Conservation (phyloP, 2,329 filamentous ascomycete species). For the Talaromyces piceae region DNA sequence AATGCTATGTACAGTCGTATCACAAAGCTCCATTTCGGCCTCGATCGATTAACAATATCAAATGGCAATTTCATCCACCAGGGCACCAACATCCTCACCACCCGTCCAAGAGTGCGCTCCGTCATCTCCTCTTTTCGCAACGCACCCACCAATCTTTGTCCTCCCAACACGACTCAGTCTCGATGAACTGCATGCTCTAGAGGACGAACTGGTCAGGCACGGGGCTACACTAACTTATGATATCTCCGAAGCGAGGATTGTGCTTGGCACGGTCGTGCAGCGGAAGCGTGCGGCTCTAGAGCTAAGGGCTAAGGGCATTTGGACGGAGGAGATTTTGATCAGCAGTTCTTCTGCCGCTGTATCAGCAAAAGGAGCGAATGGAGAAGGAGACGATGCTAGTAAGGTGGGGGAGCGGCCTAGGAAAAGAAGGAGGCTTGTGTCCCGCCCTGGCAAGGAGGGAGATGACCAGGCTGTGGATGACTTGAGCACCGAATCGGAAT, state of each 20-base stretch:
- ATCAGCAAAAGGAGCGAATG: neutral
- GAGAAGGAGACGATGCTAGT: neutral
- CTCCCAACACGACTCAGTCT: slow-evolving; percentile 61
- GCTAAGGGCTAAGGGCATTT: slow-evolving; percentile 59
- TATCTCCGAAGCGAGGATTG: slow-evolving; percentile 61
- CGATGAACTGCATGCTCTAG: slow-evolving; percentile 56
- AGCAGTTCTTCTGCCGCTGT: too few species aligned
- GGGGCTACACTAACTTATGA: slow-evolving; percentile 61
- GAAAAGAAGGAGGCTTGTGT: slow-evolving; percentile 23
- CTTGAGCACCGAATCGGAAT: slow-evolving; percentile 25
- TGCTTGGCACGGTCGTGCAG: slow-evolving; percentile 66
- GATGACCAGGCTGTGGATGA: slow-evolving; percentile 15
- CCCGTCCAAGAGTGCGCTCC: neutral
- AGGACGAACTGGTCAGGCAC: slow-evolving; percentile 52
- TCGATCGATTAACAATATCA: neutral
- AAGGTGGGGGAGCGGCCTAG: slow-evolving; percentile 13
- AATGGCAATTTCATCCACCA: slow-evolving; percentile 4
- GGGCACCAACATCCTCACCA: slow-evolving; percentile 9
- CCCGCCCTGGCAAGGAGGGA: neutral
- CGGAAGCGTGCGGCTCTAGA: slow-evolving; percentile 70
- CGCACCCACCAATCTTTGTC: slow-evolving; percentile 61
- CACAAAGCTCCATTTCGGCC: too few species aligned
- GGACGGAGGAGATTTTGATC: slow-evolving; percentile 30
- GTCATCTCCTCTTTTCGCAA: slow-evolving; percentile 21
- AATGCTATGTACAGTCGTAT: too few species aligned